These are phyloP conservation scores for Lenzites betulinus DNA, from an alignment of 768 basidiomycete genomes.

Conservation along the genomic window DNA sequence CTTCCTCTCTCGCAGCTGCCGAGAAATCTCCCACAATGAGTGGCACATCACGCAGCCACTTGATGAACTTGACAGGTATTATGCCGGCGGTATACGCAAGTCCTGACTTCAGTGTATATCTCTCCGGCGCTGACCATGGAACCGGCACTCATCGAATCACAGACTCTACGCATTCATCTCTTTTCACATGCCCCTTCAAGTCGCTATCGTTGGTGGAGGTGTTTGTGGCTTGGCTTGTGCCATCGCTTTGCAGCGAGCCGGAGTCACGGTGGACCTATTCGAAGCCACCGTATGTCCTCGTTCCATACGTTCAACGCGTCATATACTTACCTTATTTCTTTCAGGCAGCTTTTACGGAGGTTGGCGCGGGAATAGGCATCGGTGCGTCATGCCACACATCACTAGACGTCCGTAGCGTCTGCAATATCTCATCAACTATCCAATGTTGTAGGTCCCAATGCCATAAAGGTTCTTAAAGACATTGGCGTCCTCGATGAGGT, in stretches of 20 bases:
- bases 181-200: conserved; percentile 33
- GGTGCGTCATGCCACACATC: conserved; percentile 33
- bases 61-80: too few relatives aligned
- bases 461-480: conserved; percentile 44
- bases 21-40: too few relatives aligned
- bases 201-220: conserved; percentile 59
- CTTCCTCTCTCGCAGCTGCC: too few relatives aligned
- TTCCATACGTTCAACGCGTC: neutral
- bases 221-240: conserved; percentile 55
- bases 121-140: neutral
- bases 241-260: conserved; percentile 42
- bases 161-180: neutral
- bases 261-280: conserved; percentile 51
- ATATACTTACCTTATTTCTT: neutral
- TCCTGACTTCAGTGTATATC: neutral
- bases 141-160: neutral
- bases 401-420: neutral
- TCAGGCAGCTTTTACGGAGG: conserved; percentile 50
- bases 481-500: conserved; percentile 48
- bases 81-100: neutral
- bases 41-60: too few relatives aligned
- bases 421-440: neutral
- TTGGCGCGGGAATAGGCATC: conserved; percentile 57
- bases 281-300: conserved; percentile 49
- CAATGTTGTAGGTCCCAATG: conserved; percentile 48